These are phyloP conservation scores for Suhomyces guaymorum DNA, from an alignment of 1,139 yeast species.

Conservation along the genomic window DNA sequence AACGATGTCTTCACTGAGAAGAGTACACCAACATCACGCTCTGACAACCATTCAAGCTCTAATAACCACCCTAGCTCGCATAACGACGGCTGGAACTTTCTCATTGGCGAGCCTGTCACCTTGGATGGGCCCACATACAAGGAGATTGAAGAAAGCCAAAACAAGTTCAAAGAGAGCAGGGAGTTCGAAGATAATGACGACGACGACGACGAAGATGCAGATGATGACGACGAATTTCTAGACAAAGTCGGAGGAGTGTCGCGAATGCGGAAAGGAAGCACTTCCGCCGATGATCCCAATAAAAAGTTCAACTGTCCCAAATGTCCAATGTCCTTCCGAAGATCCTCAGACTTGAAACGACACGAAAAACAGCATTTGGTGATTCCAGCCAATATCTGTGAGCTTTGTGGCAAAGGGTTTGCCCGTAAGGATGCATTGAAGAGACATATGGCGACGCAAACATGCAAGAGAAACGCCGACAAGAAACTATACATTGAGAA, in stretches of 20 bases:
- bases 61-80: slow-evolving; percentile 21
- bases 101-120: slow-evolving; percentile 30
- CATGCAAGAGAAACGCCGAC: slow-evolving; percentile 68
- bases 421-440: slow-evolving; percentile 80
- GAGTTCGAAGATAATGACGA: slow-evolving; percentile 11
- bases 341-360: slow-evolving; percentile 65
- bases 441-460: slow-evolving; percentile 68
- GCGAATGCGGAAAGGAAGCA: not conserved
- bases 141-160: slow-evolving; percentile 2
- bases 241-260: slow-evolving; percentile 8
- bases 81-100: slow-evolving; percentile 39
- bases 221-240: slow-evolving; percentile 15
- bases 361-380: slow-evolving; percentile 62
- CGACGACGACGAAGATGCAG: slow-evolving; percentile 10
- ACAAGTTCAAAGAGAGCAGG: slow-evolving; percentile 6
- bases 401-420: slow-evolving; percentile 75
- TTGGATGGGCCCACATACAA: slow-evolving; percentile 13
- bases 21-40: not conserved
- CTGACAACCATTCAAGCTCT: slow-evolving; percentile 7
- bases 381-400: slow-evolving; percentile 69
- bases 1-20: slow-evolving; percentile 38
- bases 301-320: slow-evolving; percentile 47
- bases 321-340: slow-evolving; percentile 58
- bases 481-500: slow-evolving; percentile 43
- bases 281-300: slow-evolving; percentile 18